Percentiles rank a stretch among this genome's conserved stretches.
Evolutionary conservation across 2,329 filamentous ascomycete genomes (phyloP).

Genomic region (Microsporum ferrugineum): DNA sequence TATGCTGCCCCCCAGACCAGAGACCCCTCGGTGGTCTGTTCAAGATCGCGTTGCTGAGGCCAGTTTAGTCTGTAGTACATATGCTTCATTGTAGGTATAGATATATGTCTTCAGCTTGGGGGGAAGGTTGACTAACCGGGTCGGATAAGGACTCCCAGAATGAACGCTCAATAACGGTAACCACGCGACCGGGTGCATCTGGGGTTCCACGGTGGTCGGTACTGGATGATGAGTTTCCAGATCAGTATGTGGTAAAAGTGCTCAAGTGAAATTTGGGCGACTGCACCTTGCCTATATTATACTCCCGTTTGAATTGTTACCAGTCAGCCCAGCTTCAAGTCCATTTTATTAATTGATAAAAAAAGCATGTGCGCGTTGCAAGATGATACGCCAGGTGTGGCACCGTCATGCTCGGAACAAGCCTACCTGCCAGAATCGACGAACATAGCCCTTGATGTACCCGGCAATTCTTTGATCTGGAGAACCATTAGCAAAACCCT

Average conservation of each 20-base stretch:
- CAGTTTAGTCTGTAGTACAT: not conserved
- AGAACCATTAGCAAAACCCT: not conserved
- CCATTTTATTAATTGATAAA: not conserved
- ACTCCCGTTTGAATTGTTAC: too few species aligned
- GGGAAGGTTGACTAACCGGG: slow-evolving; percentile 5
- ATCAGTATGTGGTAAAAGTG: not conserved
- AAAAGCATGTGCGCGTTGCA: not conserved
- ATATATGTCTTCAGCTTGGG: not conserved
- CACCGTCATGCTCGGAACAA: not conserved
- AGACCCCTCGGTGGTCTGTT: slow-evolving; percentile 21
- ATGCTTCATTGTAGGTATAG: not conserved
- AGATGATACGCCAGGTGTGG: not conserved
- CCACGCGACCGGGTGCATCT: slow-evolving; percentile 75
- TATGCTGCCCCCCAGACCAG: slow-evolving; percentile 86
- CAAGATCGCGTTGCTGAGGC: slow-evolving; percentile 24
- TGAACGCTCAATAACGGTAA: slow-evolving; percentile 74
- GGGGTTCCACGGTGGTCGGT: slow-evolving; percentile 92
- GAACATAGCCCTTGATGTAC: slow-evolving; percentile 86
- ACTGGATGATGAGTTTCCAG: slow-evolving; percentile 37
- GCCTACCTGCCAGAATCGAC: slow-evolving; percentile 93
- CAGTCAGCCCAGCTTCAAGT: not conserved
- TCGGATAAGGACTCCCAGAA: slow-evolving; percentile 57
- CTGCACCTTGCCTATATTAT: slow-evolving; percentile 7
- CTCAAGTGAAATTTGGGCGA: not conserved
- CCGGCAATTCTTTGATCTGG: slow-evolving; percentile 74